Conservation (phyloP, 164 flowering plant genomes). For the Liriodendron chinense region DNA sequence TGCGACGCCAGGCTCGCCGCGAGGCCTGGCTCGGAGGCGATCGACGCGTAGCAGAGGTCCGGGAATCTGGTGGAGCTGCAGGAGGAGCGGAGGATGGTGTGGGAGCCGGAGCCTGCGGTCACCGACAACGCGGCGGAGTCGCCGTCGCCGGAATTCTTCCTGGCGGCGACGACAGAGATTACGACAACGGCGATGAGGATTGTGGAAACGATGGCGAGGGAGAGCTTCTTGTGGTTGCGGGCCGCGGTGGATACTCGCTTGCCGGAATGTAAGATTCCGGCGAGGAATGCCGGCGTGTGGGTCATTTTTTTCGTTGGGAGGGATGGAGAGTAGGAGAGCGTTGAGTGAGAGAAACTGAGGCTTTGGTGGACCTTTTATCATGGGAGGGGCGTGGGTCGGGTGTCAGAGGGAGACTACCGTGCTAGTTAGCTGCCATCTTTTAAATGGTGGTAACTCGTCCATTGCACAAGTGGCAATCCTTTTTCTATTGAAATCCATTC, state of each 20-base stretch:
- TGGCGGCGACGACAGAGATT: constrained; percentile 31
- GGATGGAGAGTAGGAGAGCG: not conserved
- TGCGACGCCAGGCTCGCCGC: constrained; percentile 19
- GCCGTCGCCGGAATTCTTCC: constrained; percentile 1
- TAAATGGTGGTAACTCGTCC: not conserved
- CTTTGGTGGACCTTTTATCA: not conserved
- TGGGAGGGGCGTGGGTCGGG: not conserved
- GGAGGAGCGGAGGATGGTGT: constrained; percentile 49
- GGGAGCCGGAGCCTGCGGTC: constrained; percentile 23
- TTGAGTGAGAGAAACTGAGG: not conserved
- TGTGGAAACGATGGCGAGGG: constrained; percentile 29
- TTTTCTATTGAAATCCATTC: too few species aligned
- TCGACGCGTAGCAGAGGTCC: constrained; percentile 59
- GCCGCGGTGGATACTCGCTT: constrained; percentile 14
- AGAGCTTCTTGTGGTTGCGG: constrained; percentile 34
- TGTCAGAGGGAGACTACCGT: not conserved
- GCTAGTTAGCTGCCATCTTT: not conserved
- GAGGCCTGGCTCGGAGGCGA: constrained; percentile 30
- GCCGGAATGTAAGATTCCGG: constrained; percentile 31
- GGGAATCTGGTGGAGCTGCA: constrained; percentile 64
- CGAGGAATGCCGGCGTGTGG: constrained; percentile 17
- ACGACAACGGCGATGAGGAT: constrained; percentile 37
- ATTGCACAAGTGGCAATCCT: not conserved
- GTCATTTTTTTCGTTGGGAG: constrained; percentile 15
- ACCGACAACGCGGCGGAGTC: constrained; percentile 1